Evolutionary conservation across 768 basidiomycete species (phyloP).

Genomic region (Tephrocybe rancida): DNA sequence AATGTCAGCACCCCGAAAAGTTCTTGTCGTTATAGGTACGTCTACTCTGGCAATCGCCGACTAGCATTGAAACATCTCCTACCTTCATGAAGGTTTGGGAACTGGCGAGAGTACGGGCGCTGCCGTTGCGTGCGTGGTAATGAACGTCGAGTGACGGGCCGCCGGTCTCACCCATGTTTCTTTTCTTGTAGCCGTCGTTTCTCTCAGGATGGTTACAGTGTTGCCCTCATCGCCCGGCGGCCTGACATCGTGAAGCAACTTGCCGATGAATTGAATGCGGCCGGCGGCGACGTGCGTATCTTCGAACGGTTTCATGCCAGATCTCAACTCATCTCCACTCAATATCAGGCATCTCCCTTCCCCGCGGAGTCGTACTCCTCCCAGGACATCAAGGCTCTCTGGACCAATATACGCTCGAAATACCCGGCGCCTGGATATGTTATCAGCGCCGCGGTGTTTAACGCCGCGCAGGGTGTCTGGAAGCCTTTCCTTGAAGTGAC

Average conservation of each 20-base stretch:
- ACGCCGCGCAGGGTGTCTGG: conserved; percentile 57
- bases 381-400: conserved; percentile 50
- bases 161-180: neutral
- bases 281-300: conserved; percentile 54
- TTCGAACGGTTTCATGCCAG: neutral
- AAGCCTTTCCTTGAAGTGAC: conserved; percentile 69
- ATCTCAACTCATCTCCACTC: neutral
- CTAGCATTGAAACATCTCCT: neutral
- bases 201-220: conserved; percentile 59
- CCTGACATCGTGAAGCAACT: conserved; percentile 49
- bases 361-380: conserved; percentile 50
- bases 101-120: conserved; percentile 55
- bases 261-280: conserved; percentile 52
- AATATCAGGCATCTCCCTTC: conserved; percentile 55
- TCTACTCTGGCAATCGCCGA: neutral
- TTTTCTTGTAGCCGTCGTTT: conserved; percentile 49
- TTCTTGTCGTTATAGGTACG: neutral
- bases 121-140: conserved; percentile 50
- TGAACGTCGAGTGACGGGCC: neutral
- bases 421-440: conserved; percentile 50
- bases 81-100: conserved; percentile 36
- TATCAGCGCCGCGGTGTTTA: conserved; percentile 65
- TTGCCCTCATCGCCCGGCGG: conserved; percentile 66
- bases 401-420: conserved; percentile 41
- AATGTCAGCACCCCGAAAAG: neutral